These are phyloP conservation scores for Diaporthe aspalathi DNA, from an alignment of 2,329 filamentous ascomycete genomes.

Conservation along the genomic window DNA sequence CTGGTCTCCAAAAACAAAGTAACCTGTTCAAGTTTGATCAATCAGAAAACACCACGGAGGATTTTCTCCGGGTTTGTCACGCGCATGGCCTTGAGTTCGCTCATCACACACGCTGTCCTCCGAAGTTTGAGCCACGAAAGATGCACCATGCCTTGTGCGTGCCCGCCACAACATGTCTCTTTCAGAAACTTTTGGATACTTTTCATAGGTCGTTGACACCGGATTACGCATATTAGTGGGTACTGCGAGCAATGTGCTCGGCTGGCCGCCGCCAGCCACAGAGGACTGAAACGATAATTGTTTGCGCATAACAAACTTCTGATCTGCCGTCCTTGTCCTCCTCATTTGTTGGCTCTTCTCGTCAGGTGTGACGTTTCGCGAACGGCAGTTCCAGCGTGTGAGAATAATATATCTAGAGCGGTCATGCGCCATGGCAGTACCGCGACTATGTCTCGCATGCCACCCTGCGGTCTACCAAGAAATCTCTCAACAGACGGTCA, in stretches of 20 bases:
- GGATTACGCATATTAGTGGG: neutral
- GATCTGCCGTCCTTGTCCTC: neutral
- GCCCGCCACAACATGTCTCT: neutral
- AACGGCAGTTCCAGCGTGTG: neutral
- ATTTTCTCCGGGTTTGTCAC: neutral
- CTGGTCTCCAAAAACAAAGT: neutral
- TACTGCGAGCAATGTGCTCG: neutral
- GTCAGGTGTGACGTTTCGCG: neutral
- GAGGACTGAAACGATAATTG: neutral
- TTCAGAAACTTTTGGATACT: neutral
- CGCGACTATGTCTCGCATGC: neutral
- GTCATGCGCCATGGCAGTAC: neutral
- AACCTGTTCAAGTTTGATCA: neutral
- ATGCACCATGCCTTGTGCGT: too few species aligned
- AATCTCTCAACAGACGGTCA: neutral
- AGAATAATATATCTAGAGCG: neutral
- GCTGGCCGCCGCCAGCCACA: too few species aligned
- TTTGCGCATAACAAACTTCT: neutral
- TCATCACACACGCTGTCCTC: too few species aligned
- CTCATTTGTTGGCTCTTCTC: neutral
- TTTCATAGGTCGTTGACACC: neutral
- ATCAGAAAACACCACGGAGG: neutral
- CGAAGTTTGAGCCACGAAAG: neutral
- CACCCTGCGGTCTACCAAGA: neutral
- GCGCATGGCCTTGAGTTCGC: neutral